Evolutionary conservation across 1,284 basidiomycete species (phyloP).

Genomic region (Lignosus rhinocerotis): DNA sequence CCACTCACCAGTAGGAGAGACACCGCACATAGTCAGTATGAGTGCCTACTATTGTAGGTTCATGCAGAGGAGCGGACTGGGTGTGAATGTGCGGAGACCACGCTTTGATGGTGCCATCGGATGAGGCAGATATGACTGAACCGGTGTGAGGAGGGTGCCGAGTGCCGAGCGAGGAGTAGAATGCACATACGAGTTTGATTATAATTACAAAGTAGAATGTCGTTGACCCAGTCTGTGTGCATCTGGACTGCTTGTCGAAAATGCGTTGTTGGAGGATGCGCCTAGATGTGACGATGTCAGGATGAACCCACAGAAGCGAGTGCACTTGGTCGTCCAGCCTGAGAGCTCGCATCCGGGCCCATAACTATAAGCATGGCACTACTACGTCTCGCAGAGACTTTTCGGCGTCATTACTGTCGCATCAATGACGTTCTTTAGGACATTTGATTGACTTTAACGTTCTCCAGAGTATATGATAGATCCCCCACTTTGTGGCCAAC

Average conservation of each 20-base stretch:
- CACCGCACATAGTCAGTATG: conserved; percentile 94
- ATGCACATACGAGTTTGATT: conserved; percentile 78
- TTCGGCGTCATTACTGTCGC: too few relatives aligned
- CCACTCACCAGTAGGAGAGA: conserved; percentile 68
- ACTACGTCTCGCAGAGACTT: too few relatives aligned
- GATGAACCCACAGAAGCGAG: too few relatives aligned
- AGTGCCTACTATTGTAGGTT: conserved; percentile 75
- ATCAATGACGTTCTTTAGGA: too few relatives aligned
- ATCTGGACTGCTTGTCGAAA: conserved; percentile 86
- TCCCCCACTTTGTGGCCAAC: too few relatives aligned
- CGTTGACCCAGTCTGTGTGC: conserved; percentile 97
- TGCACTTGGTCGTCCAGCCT: too few relatives aligned
- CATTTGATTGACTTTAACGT: too few relatives aligned
- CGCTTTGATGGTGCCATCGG: conserved; percentile 92
- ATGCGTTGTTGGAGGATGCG: conserved; percentile 29
- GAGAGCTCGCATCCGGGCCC: too few relatives aligned
- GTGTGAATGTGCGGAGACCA: conserved; percentile 84
- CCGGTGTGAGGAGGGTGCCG: neutral
- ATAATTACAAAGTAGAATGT: conserved; percentile 88
- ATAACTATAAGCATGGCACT: too few relatives aligned
- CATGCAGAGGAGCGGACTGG: conserved; percentile 34
- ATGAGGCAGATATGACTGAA: conserved; percentile 91
- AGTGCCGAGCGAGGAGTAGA: neutral
- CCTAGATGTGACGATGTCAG: conserved; percentile 4
- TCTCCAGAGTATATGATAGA: too few relatives aligned